A percentile compares a stretch with the other conserved stretches of the same genome.
Conservation (phyloP, 495 filamentous ascomycete genomes). For the Lepidopterella palustris region DNA sequence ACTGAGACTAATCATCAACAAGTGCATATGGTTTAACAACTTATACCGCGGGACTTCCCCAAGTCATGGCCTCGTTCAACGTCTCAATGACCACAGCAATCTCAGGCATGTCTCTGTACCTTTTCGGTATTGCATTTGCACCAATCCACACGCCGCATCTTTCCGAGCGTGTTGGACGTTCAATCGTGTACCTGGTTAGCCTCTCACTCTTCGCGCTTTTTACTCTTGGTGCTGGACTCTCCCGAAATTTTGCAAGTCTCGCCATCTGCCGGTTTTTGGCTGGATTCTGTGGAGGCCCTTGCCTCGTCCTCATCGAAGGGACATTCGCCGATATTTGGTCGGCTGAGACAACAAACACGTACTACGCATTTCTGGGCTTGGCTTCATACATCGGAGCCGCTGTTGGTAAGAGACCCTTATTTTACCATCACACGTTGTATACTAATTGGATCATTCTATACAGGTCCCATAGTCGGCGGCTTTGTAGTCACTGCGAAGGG, state of each 20-base stretch:
- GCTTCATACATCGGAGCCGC: constrained; percentile 36
- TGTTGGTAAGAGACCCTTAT: constrained; percentile 17
- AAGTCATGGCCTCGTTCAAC: constrained; percentile 17
- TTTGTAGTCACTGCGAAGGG: constrained; percentile 31
- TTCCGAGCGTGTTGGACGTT: constrained; percentile 37
- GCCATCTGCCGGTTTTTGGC: constrained; percentile 42
- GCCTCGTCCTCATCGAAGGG: constrained; percentile 41
- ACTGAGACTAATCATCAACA: background rate
- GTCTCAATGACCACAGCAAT: constrained; percentile 17
- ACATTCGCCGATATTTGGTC: constrained; percentile 44
- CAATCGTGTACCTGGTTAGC: constrained; percentile 33
- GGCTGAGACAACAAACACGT: constrained; percentile 32
- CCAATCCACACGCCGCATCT: constrained; percentile 40
- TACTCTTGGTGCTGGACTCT: constrained; percentile 35
- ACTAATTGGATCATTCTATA: constrained; percentile 4
- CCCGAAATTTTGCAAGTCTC: constrained; percentile 32
- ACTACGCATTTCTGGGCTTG: constrained; percentile 36
- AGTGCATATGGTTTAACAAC: constrained; percentile 30
- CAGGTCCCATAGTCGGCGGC: constrained; percentile 38
- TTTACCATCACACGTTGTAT: background rate
- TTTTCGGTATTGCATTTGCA: constrained; percentile 40
- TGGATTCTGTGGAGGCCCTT: constrained; percentile 40
- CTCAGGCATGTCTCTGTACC: constrained; percentile 32
- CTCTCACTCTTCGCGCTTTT: constrained; percentile 37
- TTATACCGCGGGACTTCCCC: constrained; percentile 19